Base-by-base conservation (phyloP, 1,139 yeast genomes). In the Diutina siamensis region DNA sequence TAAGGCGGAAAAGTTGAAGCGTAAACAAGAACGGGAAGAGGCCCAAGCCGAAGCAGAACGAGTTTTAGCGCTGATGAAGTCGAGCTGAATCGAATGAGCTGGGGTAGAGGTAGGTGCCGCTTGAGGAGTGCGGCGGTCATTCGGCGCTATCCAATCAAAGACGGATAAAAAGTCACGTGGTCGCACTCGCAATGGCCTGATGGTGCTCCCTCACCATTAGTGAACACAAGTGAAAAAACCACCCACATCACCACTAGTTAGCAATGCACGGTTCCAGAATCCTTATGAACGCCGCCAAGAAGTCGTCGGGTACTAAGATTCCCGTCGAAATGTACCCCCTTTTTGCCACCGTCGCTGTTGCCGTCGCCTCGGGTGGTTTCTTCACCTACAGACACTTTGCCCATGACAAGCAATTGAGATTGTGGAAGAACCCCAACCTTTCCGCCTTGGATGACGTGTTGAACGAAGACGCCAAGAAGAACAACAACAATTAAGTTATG, bases 271-370 rank as follows among this genome's bases (percentile, higher is more conserved):
- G 81, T 51, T 60, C 80, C 53, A 71, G 68, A 63, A 61, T 71
- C 53, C 67, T 75, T 59, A 65, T 74, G 59, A 71, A 71, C 60
- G 72, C 74, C 52, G 76, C 77, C 52, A 65, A 67, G 55, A 67
- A 64, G 55, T 53, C 57, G 47, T 48, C 53, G 45, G 52, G 60
- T 44, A 53, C 53, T 28, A 60, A 57, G 67, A 63, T 80, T 47
- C 94, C 94, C 54, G 78, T 83, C 48, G 94, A 83, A 68, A 70
- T 83, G 72, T 79, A 83, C 61, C 94, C 94, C 62, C 74, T 83
- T 62, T 70, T 71, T 50, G 72, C 70, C 69, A 74, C 74, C 46
- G 64, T 65, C 36, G 84, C 80, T 57, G 80, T 80, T 49, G 92
- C 92, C 44, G 58, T 78, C 57, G 61, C 64, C 50, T 83, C 92